Percentiles rank a stretch among this genome's conserved stretches.
Conservation (phyloP, 495 filamentous ascomycete genomes). For the Sordaria brevicollis region DNA sequence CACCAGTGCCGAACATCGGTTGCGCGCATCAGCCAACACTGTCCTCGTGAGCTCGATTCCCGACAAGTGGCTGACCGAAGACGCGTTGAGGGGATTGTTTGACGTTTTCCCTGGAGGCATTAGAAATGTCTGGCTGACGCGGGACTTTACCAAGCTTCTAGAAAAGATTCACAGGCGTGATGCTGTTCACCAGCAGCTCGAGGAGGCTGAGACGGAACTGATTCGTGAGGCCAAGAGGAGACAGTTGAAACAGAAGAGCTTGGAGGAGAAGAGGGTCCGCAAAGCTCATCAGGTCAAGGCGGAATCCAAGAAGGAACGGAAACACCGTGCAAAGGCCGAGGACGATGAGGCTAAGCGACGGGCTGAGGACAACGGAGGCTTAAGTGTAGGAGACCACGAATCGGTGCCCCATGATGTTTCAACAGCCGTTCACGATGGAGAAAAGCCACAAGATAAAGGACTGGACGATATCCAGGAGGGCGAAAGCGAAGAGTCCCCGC, state of each 20-base stretch:
- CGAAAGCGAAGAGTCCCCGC: slow-evolving; percentile 12
- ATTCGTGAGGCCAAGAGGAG: slow-evolving; percentile 69
- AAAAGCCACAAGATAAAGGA: slow-evolving; percentile 6
- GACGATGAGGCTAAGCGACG: slow-evolving; percentile 50
- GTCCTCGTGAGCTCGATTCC: slow-evolving; percentile 89
- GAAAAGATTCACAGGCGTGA: slow-evolving; percentile 77
- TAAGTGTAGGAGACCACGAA: slow-evolving; percentile 78
- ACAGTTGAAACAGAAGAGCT: slow-evolving; percentile 54
- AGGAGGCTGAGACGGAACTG: slow-evolving; percentile 75
- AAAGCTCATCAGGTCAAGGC: slow-evolving; percentile 34
- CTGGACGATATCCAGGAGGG: slow-evolving; percentile 20
- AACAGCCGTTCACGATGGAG: slow-evolving; percentile 50
- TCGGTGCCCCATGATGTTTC: slow-evolving; percentile 63
- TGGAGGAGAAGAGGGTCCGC: slow-evolving; percentile 53
- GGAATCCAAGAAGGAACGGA: slow-evolving; percentile 41
- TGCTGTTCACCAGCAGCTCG: slow-evolving; percentile 58
- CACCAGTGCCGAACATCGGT: slow-evolving; percentile 88
- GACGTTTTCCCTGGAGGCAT: slow-evolving; percentile 96
- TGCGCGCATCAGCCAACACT: slow-evolving; percentile 92
- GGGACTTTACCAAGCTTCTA: slow-evolving; percentile 77
- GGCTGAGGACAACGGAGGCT: slow-evolving; percentile 53
- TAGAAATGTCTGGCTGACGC: slow-evolving; percentile 93
- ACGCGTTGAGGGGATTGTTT: slow-evolving; percentile 75
- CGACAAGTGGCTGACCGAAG: slow-evolving; percentile 71
- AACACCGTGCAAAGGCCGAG: slow-evolving; percentile 32